Evolutionary conservation across 352 stramenopile species (phyloP).

Genomic region (Globisporangium cylindrosporum): DNA sequence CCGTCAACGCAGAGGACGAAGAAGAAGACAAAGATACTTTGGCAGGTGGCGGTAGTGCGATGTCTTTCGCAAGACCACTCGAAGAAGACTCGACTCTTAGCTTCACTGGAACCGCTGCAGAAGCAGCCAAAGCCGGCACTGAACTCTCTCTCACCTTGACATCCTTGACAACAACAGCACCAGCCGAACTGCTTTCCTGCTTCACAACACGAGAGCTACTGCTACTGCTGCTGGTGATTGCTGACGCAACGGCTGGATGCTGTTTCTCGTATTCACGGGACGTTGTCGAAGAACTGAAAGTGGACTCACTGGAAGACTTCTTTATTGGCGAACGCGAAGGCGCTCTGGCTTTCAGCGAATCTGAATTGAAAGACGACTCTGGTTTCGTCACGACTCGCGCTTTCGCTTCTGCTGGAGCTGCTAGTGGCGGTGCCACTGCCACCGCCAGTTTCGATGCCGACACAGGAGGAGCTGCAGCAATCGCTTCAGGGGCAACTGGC

Average conservation of each 20-base stretch:
- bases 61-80: neutral
- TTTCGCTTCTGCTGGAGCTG: neutral
- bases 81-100: neutral
- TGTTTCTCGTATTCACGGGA: neutral
- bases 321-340: constrained; percentile 17
- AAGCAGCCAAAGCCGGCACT: neutral
- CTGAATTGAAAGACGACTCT: neutral
- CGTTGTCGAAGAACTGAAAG: constrained; percentile 12
- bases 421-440: neutral
- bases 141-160: neutral
- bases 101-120: neutral
- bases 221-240: neutral
- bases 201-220: constrained; percentile 4
- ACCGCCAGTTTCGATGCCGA: neutral
- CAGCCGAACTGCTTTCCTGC: neutral
- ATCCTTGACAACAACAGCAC: neutral
- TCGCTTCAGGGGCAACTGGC: neutral
- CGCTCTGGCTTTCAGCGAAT: constrained; percentile 2
- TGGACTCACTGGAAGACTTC: constrained; percentile 29
- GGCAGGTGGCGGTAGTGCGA: neutral
- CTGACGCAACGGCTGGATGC: neutral
- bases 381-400: neutral
- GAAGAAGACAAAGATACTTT: neutral
- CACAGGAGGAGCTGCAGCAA: neutral
- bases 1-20: neutral